phyloP scores from a whole-genome alignment of 2,329 filamentous ascomycete genomes.

The Pseudopithomyces maydicus region DNA sequence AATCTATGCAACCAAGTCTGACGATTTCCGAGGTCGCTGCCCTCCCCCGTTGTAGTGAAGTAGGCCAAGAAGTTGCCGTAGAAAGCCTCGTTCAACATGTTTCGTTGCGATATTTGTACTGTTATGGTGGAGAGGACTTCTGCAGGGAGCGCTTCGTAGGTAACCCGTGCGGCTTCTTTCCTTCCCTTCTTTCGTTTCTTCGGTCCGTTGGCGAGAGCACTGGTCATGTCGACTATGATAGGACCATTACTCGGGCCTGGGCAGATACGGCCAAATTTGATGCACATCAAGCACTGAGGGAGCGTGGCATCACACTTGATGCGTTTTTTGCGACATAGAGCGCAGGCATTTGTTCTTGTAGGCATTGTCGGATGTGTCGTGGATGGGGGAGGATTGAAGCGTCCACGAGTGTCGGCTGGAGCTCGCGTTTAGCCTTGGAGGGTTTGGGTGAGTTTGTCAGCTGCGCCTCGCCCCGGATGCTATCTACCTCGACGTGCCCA shows the following conservation, averaged over 20 bases:
- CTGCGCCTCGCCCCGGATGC: too few relatives aligned
- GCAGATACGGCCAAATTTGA: slow-evolving; percentile 26
- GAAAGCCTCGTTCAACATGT: slow-evolving; percentile 29
- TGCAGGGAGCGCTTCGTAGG: neutral
- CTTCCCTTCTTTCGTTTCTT: slow-evolving; percentile 16
- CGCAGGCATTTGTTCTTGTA: slow-evolving; percentile 31
- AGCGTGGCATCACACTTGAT: slow-evolving; percentile 40
- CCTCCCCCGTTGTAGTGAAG: slow-evolving; percentile 33
- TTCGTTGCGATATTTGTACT: slow-evolving; percentile 20
- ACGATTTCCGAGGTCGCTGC: slow-evolving; percentile 26
- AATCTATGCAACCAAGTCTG: slow-evolving; percentile 37
- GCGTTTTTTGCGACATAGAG: slow-evolving; percentile 35
- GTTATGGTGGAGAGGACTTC: slow-evolving; percentile 5
- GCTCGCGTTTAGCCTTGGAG: too few relatives aligned
- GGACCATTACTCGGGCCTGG: slow-evolving; percentile 32
- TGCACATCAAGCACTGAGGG: slow-evolving; percentile 37
- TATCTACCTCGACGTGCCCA: neutral
- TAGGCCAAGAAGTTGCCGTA: slow-evolving; percentile 32
- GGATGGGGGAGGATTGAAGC: neutral
- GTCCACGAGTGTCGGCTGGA: neutral
- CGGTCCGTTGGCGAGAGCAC: slow-evolving; percentile 11
- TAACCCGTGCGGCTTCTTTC: neutral
- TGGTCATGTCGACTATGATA: slow-evolving; percentile 39
- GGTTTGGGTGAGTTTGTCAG: too few relatives aligned
- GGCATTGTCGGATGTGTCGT: slow-evolving; percentile 21